A percentile compares a stretch with the other conserved stretches of the same genome.
These are phyloP conservation scores for Leucoagaricus sp. DNA, from an alignment of 1,284 basidiomycete species.

Conservation along the genomic window DNA sequence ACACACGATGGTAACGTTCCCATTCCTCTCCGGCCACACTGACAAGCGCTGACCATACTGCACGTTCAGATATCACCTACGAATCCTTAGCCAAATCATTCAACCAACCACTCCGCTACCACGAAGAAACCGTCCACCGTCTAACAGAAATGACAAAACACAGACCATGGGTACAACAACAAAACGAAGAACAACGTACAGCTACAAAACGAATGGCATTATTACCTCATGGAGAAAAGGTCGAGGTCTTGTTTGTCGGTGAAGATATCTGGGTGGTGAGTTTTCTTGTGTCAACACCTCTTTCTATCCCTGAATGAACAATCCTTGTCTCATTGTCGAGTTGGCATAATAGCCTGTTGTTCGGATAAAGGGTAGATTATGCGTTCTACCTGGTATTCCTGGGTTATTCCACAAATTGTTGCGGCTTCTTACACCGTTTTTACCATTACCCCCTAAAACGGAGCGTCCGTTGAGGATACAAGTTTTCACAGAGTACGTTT, in stretches of 20 bases:
- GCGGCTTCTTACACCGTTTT: conserved; percentile 67
- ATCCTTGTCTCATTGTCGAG: background rate
- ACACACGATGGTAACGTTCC: conserved; percentile 73
- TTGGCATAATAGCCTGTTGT: conserved; percentile 67
- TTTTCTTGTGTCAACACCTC: too few relatives aligned
- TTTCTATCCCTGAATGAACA: background rate
- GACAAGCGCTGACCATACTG: background rate
- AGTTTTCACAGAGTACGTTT: conserved; percentile 72
- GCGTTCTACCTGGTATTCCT: conserved; percentile 91
- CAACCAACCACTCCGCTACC: conserved; percentile 70
- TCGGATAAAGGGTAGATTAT: conserved; percentile 80
- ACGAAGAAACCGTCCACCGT: conserved; percentile 79
- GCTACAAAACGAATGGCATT: conserved; percentile 84
- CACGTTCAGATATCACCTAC: conserved; percentile 80
- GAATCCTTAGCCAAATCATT: conserved; percentile 87
- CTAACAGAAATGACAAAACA: conserved; percentile 73
- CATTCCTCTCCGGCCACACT: background rate
- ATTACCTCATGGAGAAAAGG: conserved; percentile 62
- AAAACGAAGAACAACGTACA: conserved; percentile 69
- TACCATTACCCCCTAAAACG: conserved; percentile 72
- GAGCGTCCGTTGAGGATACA: conserved; percentile 76
- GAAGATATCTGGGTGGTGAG: conserved; percentile 82
- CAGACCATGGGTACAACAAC: conserved; percentile 53
- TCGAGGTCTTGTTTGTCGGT: conserved; percentile 74
- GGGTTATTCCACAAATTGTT: conserved; percentile 82